A percentile compares a stretch with the other conserved stretches of the same genome.
Evolutionary conservation across 805 yeast genomes (phyloP).

Genomic region (Nematodospora valgi): DNA sequence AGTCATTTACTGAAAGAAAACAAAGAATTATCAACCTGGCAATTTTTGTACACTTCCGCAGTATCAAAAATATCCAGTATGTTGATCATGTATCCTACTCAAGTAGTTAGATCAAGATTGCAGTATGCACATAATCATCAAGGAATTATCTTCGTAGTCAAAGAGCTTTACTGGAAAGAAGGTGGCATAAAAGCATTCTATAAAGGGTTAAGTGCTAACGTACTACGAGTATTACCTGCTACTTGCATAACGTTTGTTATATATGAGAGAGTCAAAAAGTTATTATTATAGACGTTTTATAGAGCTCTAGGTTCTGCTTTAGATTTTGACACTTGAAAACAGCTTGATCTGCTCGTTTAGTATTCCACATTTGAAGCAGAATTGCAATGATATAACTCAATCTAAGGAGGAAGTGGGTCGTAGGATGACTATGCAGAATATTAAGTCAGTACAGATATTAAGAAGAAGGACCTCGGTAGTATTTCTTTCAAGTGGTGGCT

Average conservation of each 20-base stretch:
- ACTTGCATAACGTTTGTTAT: slow-evolving; percentile 87
- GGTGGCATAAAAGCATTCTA: slow-evolving; percentile 68
- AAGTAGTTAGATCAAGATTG: slow-evolving; percentile 72
- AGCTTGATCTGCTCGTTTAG: too few species aligned
- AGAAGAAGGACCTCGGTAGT: too few species aligned
- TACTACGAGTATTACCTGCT: slow-evolving; percentile 84
- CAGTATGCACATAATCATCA: slow-evolving; percentile 42
- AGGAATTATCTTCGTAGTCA: slow-evolving; percentile 26
- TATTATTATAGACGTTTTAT: too few species aligned
- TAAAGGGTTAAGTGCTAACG: slow-evolving; percentile 76
- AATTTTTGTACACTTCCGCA: slow-evolving; percentile 66
- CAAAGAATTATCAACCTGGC: slow-evolving; percentile 42
- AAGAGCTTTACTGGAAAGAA: slow-evolving; percentile 42
- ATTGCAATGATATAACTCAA: too few species aligned
- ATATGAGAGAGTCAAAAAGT: slow-evolving; percentile 58
- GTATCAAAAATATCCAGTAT: slow-evolving; percentile 67
- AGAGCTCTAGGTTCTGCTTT: too few species aligned
- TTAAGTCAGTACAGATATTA: too few species aligned
- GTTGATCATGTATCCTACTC: slow-evolving; percentile 74
- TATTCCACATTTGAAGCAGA: too few species aligned
- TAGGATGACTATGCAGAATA: too few species aligned
- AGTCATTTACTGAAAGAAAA: neutral
- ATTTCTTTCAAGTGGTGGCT: too few species aligned
- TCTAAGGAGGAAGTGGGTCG: too few species aligned
- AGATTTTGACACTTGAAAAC: too few species aligned